Conservation (phyloP, 169 alveolate species). For the Eimeria zaria region DNA sequence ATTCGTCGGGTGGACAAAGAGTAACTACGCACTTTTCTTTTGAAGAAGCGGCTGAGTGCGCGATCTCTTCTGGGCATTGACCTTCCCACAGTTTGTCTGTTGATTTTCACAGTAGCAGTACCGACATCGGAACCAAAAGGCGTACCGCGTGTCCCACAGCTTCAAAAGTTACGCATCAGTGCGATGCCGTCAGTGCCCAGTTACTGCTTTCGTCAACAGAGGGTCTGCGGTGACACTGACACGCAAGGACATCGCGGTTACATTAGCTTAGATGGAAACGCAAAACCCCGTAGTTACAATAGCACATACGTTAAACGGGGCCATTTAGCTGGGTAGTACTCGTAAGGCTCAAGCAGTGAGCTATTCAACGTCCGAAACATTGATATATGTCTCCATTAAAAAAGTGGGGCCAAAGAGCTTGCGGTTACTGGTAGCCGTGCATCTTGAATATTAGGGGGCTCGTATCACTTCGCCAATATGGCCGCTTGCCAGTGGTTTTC, state of each 20-base stretch:
- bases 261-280: neutral
- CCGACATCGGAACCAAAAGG: neutral
- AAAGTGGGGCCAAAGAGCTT: neutral
- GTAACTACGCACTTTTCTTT: conserved; percentile 27
- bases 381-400: neutral
- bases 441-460: neutral
- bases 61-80: neutral
- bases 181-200: neutral
- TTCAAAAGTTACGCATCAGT: neutral
- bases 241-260: neutral
- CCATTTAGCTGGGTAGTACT: neutral
- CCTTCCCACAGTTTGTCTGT: neutral
- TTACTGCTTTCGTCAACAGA: neutral
- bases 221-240: conserved; percentile 17
- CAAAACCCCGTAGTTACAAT: neutral
- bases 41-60: conserved; percentile 35
- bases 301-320: neutral
- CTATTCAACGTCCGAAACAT: neutral
- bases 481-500: neutral
- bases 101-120: neutral
- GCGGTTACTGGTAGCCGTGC: neutral
- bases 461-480: neutral
- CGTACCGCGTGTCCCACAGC: neutral
- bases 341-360: neutral
- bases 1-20: conserved; percentile 36